Evolutionary conservation across 768 basidiomycete genomes (phyloP), one percentile per base, ranked within the genome.

Genomic region (Agaricus blazei): DNA sequence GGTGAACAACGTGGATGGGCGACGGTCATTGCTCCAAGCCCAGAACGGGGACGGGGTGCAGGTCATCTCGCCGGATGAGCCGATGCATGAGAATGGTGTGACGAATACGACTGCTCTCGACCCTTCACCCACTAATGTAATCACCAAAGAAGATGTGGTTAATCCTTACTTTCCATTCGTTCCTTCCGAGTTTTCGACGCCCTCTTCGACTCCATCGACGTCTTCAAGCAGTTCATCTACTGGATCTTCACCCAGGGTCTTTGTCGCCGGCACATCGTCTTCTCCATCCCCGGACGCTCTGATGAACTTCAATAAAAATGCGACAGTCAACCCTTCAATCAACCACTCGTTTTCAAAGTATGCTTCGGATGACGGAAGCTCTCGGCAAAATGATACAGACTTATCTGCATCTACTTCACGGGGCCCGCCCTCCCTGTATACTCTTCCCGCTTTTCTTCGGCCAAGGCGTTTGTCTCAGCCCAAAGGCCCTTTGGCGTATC

Each of bases 81-180:
- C 64, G 43, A 58, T 51, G n/a, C 48, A 48, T 23, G 58, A 64
- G 56, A 48, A 59, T 48, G 50, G 58, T 38, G 58, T 61, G 46
- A 55, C 41, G 54, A 48, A 46, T 40, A 41, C 54, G 44, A 31
- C 50, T 48, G 45, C 27, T 46, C 38, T 57, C 60, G 38, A 58
- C 51, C 29, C 54, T 29, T 41, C 41, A 23, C 9, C 41, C 40
- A 40, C 54, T 55, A 49, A 55, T 47, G 38, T 53, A 6, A 59
- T 54, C 23, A 24, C 40, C 47, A 55, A 55, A 49, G 54, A 49
- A 19, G 70, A 65, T 12, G 61, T 51, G 23, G 64, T 72, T 50
- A 83, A 83, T 63, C 76, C 82, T 9, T 84, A 84, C 67, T 84
- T 84, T 59, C 82, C 80, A 34, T 65, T 69, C 43, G 55, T 75